Percentiles rank a stretch among this genome's conserved stretches.
Conservation (phyloP, 2,329 filamentous ascomycete genomes). For the Apiospora saccharicola region DNA sequence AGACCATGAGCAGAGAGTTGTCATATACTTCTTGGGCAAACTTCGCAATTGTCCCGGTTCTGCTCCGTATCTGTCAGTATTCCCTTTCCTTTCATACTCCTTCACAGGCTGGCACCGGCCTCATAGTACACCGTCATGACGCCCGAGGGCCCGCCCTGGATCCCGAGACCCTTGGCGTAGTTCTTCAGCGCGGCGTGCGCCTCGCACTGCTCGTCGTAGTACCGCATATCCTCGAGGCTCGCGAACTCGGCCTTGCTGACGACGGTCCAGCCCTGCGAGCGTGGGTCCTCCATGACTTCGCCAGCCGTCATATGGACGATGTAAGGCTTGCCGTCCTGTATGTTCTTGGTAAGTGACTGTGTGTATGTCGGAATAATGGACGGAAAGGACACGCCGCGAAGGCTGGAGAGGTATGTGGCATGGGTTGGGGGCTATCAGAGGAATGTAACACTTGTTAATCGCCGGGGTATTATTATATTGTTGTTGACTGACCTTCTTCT, state of each 20-base stretch:
- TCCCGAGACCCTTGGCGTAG: slow-evolving; percentile 30
- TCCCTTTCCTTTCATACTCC: too few species aligned
- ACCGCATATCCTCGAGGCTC: slow-evolving; percentile 62
- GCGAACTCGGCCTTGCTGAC: slow-evolving; percentile 60
- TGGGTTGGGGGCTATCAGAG: slow-evolving; percentile 21
- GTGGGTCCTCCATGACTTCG: slow-evolving; percentile 54
- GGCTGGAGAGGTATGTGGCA: slow-evolving; percentile 19
- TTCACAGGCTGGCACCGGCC: slow-evolving; percentile 23
- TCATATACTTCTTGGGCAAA: too few species aligned
- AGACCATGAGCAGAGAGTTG: too few species aligned
- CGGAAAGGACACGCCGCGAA: background rate
- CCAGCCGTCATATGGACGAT: slow-evolving; percentile 66
- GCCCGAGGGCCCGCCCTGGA: slow-evolving; percentile 31
- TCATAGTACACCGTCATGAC: slow-evolving; percentile 33
- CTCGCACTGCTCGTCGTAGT: slow-evolving; percentile 55
- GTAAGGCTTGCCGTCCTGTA: slow-evolving; percentile 74
- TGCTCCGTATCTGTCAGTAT: too few species aligned
- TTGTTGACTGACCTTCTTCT: slow-evolving; percentile 49
- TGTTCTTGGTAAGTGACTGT: background rate
- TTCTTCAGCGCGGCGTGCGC: slow-evolving; percentile 33
- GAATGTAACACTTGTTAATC: background rate
- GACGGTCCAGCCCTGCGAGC: slow-evolving; percentile 62
- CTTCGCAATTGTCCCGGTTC: too few species aligned
- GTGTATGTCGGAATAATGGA: background rate
- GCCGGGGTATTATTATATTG: too few species aligned